Conservation (phyloP, 257 asterid species). For the Galeopsis tetrahit region DNA sequence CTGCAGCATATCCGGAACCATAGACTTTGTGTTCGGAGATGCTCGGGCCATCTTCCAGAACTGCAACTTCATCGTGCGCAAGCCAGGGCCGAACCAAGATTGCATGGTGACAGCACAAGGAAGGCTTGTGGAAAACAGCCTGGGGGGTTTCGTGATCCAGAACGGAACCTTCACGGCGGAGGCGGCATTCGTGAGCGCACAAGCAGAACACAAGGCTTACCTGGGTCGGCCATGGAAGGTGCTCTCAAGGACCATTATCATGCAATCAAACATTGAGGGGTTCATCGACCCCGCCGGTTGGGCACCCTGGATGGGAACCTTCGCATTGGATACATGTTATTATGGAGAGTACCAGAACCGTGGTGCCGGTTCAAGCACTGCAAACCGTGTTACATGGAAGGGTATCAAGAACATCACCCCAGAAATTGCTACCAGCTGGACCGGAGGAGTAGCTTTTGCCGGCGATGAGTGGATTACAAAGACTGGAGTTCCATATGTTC, state of each 20-base stretch:
- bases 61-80: slow-evolving; percentile 56
- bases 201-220: slow-evolving; percentile 33
- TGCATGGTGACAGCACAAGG: slow-evolving; percentile 76
- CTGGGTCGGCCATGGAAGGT: slow-evolving; percentile 72
- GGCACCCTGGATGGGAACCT: slow-evolving; percentile 49
- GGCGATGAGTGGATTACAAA: slow-evolving; percentile 38
- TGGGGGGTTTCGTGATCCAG: slow-evolving; percentile 45
- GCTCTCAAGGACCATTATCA: slow-evolving; percentile 56
- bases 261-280: slow-evolving; percentile 41
- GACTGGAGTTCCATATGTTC: slow-evolving; percentile 43
- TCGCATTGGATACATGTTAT: slow-evolving; percentile 38
- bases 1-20: slow-evolving; percentile 64
- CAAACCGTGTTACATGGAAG: slow-evolving; percentile 45
- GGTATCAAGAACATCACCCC: slow-evolving; percentile 37
- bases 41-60: slow-evolving; percentile 53
- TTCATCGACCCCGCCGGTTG: slow-evolving; percentile 54
- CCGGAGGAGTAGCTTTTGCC: slow-evolving; percentile 24
- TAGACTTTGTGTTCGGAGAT: slow-evolving; percentile 70
- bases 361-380: slow-evolving; percentile 44
- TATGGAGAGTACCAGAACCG: slow-evolving; percentile 53
- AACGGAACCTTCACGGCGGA: slow-evolving; percentile 46
- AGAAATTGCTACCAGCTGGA: slow-evolving; percentile 30
- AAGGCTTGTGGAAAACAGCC: slow-evolving; percentile 33
- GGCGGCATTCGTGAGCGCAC: slow-evolving; percentile 13
- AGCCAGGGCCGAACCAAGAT: slow-evolving; percentile 40